These are phyloP conservation scores for Cubamyces lactineus DNA, from an alignment of 768 basidiomycete genomes.

Conservation along the genomic window DNA sequence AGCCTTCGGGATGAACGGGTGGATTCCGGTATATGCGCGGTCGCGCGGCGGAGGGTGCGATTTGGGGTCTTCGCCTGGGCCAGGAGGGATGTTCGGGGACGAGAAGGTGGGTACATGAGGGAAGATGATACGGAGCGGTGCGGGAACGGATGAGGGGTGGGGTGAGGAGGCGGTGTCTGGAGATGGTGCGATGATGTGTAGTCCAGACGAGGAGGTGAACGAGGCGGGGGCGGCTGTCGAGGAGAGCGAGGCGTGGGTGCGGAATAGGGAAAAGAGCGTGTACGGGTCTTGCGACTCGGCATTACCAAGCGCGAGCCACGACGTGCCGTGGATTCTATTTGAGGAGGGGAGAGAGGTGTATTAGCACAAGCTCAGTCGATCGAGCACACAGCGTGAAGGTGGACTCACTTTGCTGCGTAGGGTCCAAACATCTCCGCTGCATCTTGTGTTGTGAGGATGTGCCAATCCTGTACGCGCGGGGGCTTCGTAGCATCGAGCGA, in stretches of 20 bases:
- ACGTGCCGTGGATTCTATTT: slow-evolving; percentile 31
- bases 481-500: slow-evolving; percentile 40
- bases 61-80: slow-evolving; percentile 24
- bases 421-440: slow-evolving; percentile 34
- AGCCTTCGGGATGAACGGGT: slow-evolving; percentile 56
- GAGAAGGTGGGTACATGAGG: slow-evolving; percentile 67
- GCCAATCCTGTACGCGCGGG: slow-evolving; percentile 60
- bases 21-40: slow-evolving; percentile 58
- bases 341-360: neutral
- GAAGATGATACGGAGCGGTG: slow-evolving; percentile 76
- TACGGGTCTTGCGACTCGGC: slow-evolving; percentile 55
- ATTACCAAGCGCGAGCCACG: slow-evolving; percentile 55
- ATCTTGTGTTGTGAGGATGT: slow-evolving; percentile 33
- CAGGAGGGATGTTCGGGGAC: slow-evolving; percentile 43
- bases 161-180: slow-evolving; percentile 12
- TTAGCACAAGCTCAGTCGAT: slow-evolving; percentile 3
- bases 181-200: slow-evolving; percentile 26
- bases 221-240: slow-evolving; percentile 24
- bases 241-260: slow-evolving; percentile 57
- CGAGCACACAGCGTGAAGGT: neutral
- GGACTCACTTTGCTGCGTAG: slow-evolving; percentile 35
- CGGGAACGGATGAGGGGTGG: slow-evolving; percentile 36
- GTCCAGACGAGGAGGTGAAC: slow-evolving; percentile 28
- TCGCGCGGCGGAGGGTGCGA: slow-evolving; percentile 36
- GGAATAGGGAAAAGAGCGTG: slow-evolving; percentile 77